These are phyloP conservation scores for Mycena belliarum DNA, from an alignment of 768 basidiomycete species.

Conservation along the genomic window DNA sequence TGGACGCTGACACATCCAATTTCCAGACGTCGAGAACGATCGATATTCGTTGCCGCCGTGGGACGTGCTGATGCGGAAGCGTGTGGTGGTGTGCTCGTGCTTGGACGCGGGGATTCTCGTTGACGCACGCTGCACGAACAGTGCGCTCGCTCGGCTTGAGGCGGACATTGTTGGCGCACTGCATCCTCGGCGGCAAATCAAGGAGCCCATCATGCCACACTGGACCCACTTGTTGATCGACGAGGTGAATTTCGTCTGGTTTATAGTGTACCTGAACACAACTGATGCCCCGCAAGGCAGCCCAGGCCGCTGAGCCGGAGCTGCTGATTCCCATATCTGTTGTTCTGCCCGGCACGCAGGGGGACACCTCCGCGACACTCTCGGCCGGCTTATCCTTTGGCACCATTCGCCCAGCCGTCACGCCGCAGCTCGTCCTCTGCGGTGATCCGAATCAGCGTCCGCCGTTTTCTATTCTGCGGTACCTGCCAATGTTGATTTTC, in stretches of 20 bases:
- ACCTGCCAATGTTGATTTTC: neutral
- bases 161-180: slow-evolving; percentile 35
- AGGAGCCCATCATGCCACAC: slow-evolving; percentile 40
- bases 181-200: slow-evolving; percentile 37
- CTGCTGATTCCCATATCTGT: slow-evolving; percentile 52
- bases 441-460: slow-evolving; percentile 52
- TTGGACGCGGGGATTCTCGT: slow-evolving; percentile 47
- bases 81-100: slow-evolving; percentile 49
- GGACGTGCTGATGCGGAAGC: slow-evolving; percentile 45
- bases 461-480: slow-evolving; percentile 19
- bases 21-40: slow-evolving; percentile 46
- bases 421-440: slow-evolving; percentile 51
- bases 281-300: slow-evolving; percentile 36
- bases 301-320: slow-evolving; percentile 55
- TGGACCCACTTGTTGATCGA: slow-evolving; percentile 57
- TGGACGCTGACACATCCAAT: neutral
- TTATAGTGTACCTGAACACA: neutral
- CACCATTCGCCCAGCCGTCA: slow-evolving; percentile 21
- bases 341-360: slow-evolving; percentile 33
- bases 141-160: slow-evolving; percentile 40
- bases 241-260: slow-evolving; percentile 34
- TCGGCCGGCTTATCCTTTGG: slow-evolving; percentile 14
- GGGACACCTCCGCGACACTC: slow-evolving; percentile 11
- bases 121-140: slow-evolving; percentile 47
- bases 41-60: slow-evolving; percentile 48